These are phyloP conservation scores for Penicillium sp. DNA, from an alignment of 2,329 filamentous ascomycete species.

Conservation along the genomic window DNA sequence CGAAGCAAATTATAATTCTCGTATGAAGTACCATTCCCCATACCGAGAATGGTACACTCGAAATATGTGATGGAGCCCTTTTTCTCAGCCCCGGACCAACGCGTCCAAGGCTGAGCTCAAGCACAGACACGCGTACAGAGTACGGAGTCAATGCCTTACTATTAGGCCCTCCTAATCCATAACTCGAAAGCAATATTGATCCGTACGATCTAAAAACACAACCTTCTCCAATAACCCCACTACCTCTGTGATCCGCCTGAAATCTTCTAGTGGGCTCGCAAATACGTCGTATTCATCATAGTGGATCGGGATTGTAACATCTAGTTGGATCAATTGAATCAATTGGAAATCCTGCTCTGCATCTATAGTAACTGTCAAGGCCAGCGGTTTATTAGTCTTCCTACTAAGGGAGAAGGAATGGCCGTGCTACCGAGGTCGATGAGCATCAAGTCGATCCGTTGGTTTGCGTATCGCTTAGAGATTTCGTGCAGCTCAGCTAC, in stretches of 20 bases:
- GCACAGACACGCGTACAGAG: neutral
- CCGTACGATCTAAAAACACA: constrained; percentile 61
- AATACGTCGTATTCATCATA: constrained; percentile 67
- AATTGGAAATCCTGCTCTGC: constrained; percentile 61
- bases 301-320: constrained; percentile 64
- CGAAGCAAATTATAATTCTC: neutral
- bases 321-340: constrained; percentile 59
- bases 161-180: constrained; percentile 4
- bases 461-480: constrained; percentile 53
- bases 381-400: constrained; percentile 53
- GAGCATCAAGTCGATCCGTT: constrained; percentile 65
- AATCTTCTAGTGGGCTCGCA: constrained; percentile 59
- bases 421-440: constrained; percentile 66
- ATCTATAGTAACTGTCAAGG: constrained; percentile 72
- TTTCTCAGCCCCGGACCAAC: neutral
- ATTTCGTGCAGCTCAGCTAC: constrained; percentile 64
- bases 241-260: constrained; percentile 56
- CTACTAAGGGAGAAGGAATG: constrained; percentile 54
- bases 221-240: constrained; percentile 55
- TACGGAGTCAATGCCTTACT: neutral
- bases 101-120: neutral
- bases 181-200: constrained; percentile 58
- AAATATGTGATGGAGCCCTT: neutral
- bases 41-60: neutral
- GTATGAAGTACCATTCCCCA: neutral